phyloP scores from a whole-genome alignment of 225 moss, liverwort and hornwort species.

The Sphagnum contortum region DNA sequence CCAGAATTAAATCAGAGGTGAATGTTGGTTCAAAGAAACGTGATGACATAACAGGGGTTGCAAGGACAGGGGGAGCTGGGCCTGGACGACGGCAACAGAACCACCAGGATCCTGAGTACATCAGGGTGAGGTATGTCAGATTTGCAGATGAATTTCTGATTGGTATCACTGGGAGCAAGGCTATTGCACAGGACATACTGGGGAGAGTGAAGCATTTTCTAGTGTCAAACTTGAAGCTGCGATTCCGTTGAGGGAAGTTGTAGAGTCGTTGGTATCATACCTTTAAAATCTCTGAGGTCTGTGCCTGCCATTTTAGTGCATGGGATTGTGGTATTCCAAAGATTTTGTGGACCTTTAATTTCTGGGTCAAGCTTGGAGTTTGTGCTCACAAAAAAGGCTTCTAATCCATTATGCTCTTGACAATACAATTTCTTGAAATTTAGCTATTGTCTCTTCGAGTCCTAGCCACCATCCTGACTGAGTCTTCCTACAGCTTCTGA shows the following conservation, averaged over 20 bases:
- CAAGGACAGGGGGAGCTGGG: neutral
- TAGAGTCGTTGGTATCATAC: neutral
- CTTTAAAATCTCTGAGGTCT: too few species aligned
- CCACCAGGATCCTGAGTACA: conserved; percentile 3
- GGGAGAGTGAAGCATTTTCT: conserved; percentile 27
- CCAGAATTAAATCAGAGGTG: conserved; percentile 17
- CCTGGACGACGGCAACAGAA: neutral
- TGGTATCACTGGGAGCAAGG: conserved; percentile 38
- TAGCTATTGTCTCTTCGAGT: too few species aligned
- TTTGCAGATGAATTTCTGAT: conserved; percentile 43
- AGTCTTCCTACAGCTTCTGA: too few species aligned
- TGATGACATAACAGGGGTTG: neutral
- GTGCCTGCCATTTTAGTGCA: too few species aligned
- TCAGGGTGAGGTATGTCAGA: conserved; percentile 37
- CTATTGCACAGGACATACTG: conserved; percentile 26
- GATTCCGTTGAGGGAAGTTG: conserved; percentile 1
- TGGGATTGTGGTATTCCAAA: too few species aligned
- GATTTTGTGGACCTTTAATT: too few species aligned
- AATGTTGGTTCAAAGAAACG: conserved; percentile 25
- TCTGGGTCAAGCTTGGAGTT: too few species aligned
- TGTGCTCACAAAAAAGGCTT: too few species aligned
- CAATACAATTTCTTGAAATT: too few species aligned
- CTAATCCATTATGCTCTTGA: too few species aligned
- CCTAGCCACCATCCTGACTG: too few species aligned
- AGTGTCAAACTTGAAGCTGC: conserved; percentile 17